phyloP scores from a whole-genome alignment of 345 rosid species.

The Xanthoceras sorbifolium region DNA sequence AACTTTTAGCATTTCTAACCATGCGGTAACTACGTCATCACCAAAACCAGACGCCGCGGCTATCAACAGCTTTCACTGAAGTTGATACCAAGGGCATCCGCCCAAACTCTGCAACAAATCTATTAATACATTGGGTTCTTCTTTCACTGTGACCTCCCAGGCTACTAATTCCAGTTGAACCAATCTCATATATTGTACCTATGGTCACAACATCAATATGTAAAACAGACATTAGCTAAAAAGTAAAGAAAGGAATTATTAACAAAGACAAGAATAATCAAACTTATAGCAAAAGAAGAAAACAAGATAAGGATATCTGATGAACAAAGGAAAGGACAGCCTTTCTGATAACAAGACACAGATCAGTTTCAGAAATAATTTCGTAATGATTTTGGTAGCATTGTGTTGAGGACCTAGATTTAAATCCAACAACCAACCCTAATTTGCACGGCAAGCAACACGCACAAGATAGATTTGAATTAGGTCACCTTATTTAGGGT shows the following conservation, averaged over 20 bases:
- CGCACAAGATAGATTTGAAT: too few relatives aligned
- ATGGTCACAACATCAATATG: conserved; percentile 10
- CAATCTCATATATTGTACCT: conserved; percentile 94
- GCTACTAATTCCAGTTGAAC: conserved; percentile 95
- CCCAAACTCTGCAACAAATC: conserved; percentile 75
- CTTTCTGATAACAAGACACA: neutral
- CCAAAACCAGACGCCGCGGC: conserved; percentile 84
- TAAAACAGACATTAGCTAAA: neutral
- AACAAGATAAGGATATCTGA: neutral
- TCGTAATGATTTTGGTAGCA: neutral
- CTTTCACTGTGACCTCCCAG: conserved; percentile 85
- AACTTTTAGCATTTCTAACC: conserved; percentile 4
- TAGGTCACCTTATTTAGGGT: too few relatives aligned
- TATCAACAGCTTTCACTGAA: conserved; percentile 75
- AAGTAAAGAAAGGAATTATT: neutral
- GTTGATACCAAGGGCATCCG: conserved; percentile 79
- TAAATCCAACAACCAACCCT: too few relatives aligned
- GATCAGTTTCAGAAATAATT: neutral
- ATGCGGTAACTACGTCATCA: conserved; percentile 32
- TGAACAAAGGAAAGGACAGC: neutral
- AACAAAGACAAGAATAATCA: neutral
- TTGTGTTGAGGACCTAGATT: too few relatives aligned
- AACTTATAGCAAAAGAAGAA: neutral
- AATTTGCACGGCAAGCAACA: too few relatives aligned
- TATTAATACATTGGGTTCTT: conserved; percentile 73